Evolutionary conservation across 352 stramenopile genomes (phyloP), one percentile per base, ranked within the genome.

Genomic region (Globisporangium nagaii): DNA sequence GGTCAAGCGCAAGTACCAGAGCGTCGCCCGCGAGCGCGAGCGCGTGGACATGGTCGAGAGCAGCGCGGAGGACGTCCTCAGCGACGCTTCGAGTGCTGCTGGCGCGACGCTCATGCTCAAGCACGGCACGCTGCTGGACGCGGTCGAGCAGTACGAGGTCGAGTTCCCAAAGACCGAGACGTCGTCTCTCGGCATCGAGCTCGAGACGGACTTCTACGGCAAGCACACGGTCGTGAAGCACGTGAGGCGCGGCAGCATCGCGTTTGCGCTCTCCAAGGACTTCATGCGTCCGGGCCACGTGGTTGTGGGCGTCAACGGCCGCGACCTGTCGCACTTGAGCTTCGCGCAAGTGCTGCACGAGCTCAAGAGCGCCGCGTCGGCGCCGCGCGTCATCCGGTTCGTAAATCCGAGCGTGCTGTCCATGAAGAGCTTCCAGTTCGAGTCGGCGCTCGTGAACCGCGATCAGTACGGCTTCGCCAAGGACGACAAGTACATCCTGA

Each of bases 381-480:
- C 50, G 2, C 70, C 71, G 1, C 66, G 63, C 7, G 65, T 83
- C 24, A 63, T 85, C 8, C 71, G 74, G 2, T 85, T 85, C 28
- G 54, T 80, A 1, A 61, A 85, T 17, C 69, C 74, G 4, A 53
- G 47, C 1, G 63, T 85, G 30, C 44, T 83, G 12, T 48, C 69
- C 8, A 43, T 85, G 9, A 41, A 60, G 3, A 49, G 65, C 10
- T 58, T 70, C 42, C 56, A 56, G n/a, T 59, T 77, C 20, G 64
- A 74, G 17, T 32, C 32, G 1, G 45, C 52, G 37, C 62, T 85
- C 7, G 58, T 77, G 42, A 85, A 85, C 43, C 68, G 71, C 15
- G 74, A 85, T 43, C 62, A 80, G 37, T 85, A 79, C 46, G 74
- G 74, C 6, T 85, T 85, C 36, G 74, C 72, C 41, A 85, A 85